A percentile compares a stretch with the other conserved stretches of the same genome.
phyloP scores from a whole-genome alignment of 2,329 filamentous ascomycete species.

The Atkinsonella hypoxylon region DNA sequence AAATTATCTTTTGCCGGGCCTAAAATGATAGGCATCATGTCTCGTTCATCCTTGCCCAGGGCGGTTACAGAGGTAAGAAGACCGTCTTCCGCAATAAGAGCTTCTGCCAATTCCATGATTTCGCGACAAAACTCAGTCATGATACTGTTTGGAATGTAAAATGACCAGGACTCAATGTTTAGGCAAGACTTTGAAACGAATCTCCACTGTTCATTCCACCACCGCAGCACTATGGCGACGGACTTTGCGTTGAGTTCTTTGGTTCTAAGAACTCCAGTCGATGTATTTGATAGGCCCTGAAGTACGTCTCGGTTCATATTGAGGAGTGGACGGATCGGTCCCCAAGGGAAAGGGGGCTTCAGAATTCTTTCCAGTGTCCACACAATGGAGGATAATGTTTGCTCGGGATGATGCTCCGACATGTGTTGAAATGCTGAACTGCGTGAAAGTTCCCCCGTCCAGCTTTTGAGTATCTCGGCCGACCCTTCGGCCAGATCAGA shows the following conservation, averaged over 20 bases:
- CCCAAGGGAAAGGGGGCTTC: conserved; percentile 34
- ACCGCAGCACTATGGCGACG: conserved; percentile 53
- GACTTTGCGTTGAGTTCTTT: conserved; percentile 48
- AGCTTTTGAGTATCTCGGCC: conserved; percentile 69
- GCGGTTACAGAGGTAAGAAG: conserved; percentile 59
- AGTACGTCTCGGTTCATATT: conserved; percentile 47
- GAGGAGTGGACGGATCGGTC: conserved; percentile 43
- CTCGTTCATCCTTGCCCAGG: conserved; percentile 22
- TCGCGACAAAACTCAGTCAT: conserved; percentile 94
- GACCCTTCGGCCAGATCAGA: conserved; percentile 67
- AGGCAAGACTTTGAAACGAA: conserved; percentile 70
- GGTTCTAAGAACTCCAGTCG: conserved; percentile 42
- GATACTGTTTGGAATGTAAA: conserved; percentile 56
- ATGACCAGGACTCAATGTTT: conserved; percentile 75
- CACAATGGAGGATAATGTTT: conserved; percentile 32
- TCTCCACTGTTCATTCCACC: conserved; percentile 81
- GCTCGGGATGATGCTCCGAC: conserved; percentile 26
- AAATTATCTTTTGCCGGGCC: conserved; percentile 32
- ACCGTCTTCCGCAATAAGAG: conserved; percentile 72
- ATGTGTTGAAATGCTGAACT: conserved; percentile 26
- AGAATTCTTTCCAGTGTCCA: conserved; percentile 25
- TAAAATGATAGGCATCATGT: conserved; percentile 28
- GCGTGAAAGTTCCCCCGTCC: conserved; percentile 54
- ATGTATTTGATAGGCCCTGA: conserved; percentile 42
- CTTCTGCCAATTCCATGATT: conserved; percentile 86